Percentiles rank a stretch among this genome's conserved stretches.
Conservation (phyloP, 1,284 basidiomycete genomes). For the Microbotryum lychnidis-dioicae region DNA sequence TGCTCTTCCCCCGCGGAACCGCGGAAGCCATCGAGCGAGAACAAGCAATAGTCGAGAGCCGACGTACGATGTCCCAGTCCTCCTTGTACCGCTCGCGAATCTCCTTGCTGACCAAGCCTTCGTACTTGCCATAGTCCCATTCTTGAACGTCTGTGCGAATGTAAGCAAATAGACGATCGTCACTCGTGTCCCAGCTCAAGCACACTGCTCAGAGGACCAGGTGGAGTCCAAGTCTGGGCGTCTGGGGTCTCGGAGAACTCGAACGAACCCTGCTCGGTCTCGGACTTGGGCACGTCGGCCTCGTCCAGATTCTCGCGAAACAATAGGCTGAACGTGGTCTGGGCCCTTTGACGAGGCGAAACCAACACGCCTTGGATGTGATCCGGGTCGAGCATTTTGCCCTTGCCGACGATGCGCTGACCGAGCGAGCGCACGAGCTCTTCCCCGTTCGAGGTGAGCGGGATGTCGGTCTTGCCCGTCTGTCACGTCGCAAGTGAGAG, state of each 20-base stretch:
- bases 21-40: background rate
- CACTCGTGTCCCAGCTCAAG: background rate
- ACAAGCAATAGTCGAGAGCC: too few species aligned
- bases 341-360: slow-evolving; percentile 75
- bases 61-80: slow-evolving; percentile 2
- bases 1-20: too few species aligned
- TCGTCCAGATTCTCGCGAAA: slow-evolving; percentile 52
- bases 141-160: slow-evolving; percentile 45
- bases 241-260: background rate
- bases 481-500: slow-evolving; percentile 38
- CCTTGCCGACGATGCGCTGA: slow-evolving; percentile 59
- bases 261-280: slow-evolving; percentile 34
- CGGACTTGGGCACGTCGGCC: slow-evolving; percentile 49
- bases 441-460: slow-evolving; percentile 73
- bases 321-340: slow-evolving; percentile 71
- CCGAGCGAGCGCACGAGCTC: slow-evolving; percentile 61
- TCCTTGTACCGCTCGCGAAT: slow-evolving; percentile 29
- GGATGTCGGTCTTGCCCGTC: slow-evolving; percentile 82
- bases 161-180: slow-evolving; percentile 23
- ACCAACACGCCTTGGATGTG: slow-evolving; percentile 69
- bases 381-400: slow-evolving; percentile 66
- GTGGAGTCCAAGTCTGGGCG: too few species aligned
- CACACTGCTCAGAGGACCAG: background rate
- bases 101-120: slow-evolving; percentile 52
- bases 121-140: slow-evolving; percentile 88